Base-by-base conservation (phyloP, 352 stramenopile species). In the Halophytophthora batemanensis region DNA sequence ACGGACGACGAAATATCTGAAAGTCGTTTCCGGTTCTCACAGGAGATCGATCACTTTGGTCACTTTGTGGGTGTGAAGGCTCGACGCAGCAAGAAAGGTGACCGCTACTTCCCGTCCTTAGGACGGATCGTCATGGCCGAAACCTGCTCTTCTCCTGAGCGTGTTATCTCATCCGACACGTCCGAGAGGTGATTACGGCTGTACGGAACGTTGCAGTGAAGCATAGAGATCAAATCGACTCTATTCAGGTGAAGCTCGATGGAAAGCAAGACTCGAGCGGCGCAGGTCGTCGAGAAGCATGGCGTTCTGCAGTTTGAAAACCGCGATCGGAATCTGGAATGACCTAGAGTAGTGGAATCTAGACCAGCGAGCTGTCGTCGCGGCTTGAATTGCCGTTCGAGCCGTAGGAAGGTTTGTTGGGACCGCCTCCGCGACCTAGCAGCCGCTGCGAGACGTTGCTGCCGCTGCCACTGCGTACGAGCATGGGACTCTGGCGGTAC, bases 401-500 rank as follows among this genome's bases (percentile, higher is more conserved):
- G 44, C 82, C 78, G 53, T 92, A 92, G 18, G 63, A 80, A 37
- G 45, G 62, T 55, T 75, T 88, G 15, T 56, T 54, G 15, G 58
- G 47, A 14, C 64, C 58, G 2, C 31, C 61, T 49, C 61, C 71
- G 42, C 77, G 77, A 41, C 61, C 71, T 13, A 91, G 45, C 36
- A 90, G 71, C 22, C 74, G 74, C 59, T 89, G 75, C 35, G 73
- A 81, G 35, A 81, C 72, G 35, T 75, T 69, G 19, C 63, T 64
- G 17, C 57, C 66, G 39, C 71, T 79, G 33, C 63, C 61, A 55
- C 49, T 84, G 39, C 76, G 76, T 35, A 64, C 53, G 25, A 79
- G 74, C 63, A 89, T 86, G 0, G 84, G 84, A 31, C 77, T 91
- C 45, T 94, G 84, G n/a, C 76, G 79, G 50, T 93, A 94, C 45